phyloP scores from a whole-genome alignment of 139 green algal genomes.

The Limnomonas spitsbergensis region DNA sequence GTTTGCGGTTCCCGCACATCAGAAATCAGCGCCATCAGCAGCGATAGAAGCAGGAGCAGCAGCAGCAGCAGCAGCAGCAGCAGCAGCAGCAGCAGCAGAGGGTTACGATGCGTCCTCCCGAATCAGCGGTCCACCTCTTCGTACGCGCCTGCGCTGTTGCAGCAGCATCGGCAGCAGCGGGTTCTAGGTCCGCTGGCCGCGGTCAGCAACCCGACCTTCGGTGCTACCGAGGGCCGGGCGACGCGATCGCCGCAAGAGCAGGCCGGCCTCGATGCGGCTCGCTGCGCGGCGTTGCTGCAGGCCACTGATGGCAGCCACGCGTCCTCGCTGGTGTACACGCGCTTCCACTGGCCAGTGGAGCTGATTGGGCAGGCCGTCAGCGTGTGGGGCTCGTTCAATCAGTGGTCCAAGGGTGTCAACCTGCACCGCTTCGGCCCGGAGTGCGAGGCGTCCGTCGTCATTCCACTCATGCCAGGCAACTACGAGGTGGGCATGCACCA shows the following conservation, averaged over 20 bases:
- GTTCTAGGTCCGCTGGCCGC: neutral
- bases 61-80: too few relatives aligned
- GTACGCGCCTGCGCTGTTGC: too few relatives aligned
- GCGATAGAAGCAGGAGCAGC: too few relatives aligned
- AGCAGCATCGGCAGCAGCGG: too few relatives aligned
- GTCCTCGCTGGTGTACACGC: neutral
- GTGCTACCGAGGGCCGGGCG: neutral
- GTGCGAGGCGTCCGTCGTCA: conserved; percentile 17
- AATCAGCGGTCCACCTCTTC: too few relatives aligned
- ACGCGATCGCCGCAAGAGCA: neutral
- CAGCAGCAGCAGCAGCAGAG: too few relatives aligned
- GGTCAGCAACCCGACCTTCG: too few relatives aligned
- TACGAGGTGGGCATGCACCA: conserved; percentile 22
- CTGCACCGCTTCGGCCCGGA: conserved; percentile 13
- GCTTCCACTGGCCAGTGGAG: conserved; percentile 2
- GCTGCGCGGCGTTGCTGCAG: neutral
- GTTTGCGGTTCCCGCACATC: too few relatives aligned
- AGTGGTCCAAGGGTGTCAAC: conserved; percentile 26
- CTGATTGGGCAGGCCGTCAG: neutral
- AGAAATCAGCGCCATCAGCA: too few relatives aligned
- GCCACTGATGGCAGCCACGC: neutral
- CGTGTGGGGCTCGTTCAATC: conserved; percentile 25
- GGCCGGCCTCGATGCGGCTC: neutral
- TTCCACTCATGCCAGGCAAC: conserved; percentile 24
- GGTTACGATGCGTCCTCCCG: too few relatives aligned